These are phyloP conservation scores for Phytophthora brassicae DNA, from an alignment of 352 stramenopile genomes.

Conservation along the genomic window DNA sequence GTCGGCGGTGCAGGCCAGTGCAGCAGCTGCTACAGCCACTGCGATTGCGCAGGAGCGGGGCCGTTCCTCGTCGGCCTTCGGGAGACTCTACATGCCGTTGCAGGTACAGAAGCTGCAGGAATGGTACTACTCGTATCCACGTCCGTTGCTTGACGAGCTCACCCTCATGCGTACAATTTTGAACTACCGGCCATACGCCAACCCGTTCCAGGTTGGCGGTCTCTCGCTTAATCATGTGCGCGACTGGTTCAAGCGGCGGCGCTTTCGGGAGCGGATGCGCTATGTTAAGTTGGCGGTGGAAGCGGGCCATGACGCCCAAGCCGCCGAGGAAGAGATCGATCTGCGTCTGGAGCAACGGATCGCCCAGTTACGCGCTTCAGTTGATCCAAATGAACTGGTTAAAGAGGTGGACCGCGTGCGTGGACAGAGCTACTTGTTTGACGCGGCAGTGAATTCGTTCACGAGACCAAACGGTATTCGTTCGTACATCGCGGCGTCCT, in stretches of 20 bases:
- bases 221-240: constrained; percentile 72
- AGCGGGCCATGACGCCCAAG: constrained; percentile 52
- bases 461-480: constrained; percentile 57
- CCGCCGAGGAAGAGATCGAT: constrained; percentile 78
- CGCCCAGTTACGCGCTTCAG: constrained; percentile 56
- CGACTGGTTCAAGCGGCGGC: constrained; percentile 86
- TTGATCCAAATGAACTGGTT: constrained; percentile 81
- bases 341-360: constrained; percentile 80
- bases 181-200: constrained; percentile 78
- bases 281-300: constrained; percentile 78
- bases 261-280: constrained; percentile 75
- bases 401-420: constrained; percentile 78
- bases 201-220: constrained; percentile 59
- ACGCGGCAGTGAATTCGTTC: constrained; percentile 69
- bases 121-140: constrained; percentile 84
- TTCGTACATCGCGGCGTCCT: constrained; percentile 57
- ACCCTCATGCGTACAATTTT: constrained; percentile 85
- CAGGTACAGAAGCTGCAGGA: constrained; percentile 83
- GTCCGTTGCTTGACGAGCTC: constrained; percentile 74
- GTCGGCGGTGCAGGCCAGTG: constrained; percentile 60
- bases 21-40: constrained; percentile 59
- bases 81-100: constrained; percentile 55
- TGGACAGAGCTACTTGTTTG: constrained; percentile 61
- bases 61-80: constrained; percentile 51
- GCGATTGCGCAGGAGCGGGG: constrained; percentile 77